Evolutionary conservation across 2,329 filamentous ascomycete genomes (phyloP), one percentile per base, ranked within the genome.

Genomic region (Berkeleyomyces basicola): DNA sequence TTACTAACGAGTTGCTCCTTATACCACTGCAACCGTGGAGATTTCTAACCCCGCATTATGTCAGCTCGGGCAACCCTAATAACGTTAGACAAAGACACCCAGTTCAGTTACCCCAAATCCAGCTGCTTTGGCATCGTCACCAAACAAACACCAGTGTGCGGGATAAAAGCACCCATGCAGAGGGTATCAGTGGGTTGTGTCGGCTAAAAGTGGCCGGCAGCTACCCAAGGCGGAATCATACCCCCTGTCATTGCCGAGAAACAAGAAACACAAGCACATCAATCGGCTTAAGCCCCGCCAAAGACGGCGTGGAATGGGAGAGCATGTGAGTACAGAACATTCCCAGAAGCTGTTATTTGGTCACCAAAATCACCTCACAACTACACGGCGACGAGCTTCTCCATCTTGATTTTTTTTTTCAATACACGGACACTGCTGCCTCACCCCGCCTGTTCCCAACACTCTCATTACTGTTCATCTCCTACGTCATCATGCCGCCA

Each of bases 401-500:
- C 14, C 36, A 11, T 47, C 39, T 4, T 40, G n/a, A 16, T 39
- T 47, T 59, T 10, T 42, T 16, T 40, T 59, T 31, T 31, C 33
- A 31, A 6, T 9, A 46, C 33, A 37, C 44, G 9, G 46, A 59
- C 58, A 59, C 49, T 23, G 23, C 23, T 23, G 23, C 23, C 23
- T 23, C 23, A 23, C 23, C 23, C 23, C 23, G 23, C 23, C 23
- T 23, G 2, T 1, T 23, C 23, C 23, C 49, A 4, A 6, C 14
- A 37, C 51, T 7, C 14, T 23, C 51, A 37, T 39, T 10, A 9
- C 36, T 31, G 4, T 14, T 39, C 39, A 33, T 55, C 33, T 7
- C 33, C 14, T 55, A 55, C 33, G 33, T 64, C 33, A 57, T 46
- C 11, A 82, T 82, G 79, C 77, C 78, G 7, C 72, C 77, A 64